Evolutionary conservation across 306 rosid genomes (phyloP), one percentile per base, ranked within the genome.

Genomic region (Ceratonia siliqua): DNA sequence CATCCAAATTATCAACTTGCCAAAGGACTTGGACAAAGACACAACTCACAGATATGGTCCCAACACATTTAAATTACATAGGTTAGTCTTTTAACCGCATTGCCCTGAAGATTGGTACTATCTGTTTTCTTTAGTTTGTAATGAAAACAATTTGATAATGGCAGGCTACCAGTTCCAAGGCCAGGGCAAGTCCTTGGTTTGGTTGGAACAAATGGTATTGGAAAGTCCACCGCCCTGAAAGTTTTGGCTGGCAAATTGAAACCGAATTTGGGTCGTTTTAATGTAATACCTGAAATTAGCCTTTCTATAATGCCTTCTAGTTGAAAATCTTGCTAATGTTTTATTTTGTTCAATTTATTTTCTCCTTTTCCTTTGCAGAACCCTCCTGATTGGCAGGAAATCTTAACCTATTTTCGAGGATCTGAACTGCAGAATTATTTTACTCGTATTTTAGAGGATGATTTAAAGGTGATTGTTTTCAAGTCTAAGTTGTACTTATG

Each of bases 321-420:
- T 68, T 42, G 45, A 45, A 21, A 15, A 17, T 25, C 12, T 43
- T 58, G 4, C 27, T 49, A n/a, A 22, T 46, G 63, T 70, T 62
- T 72, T 63, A 28, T 25, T 53, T 81, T 42, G 33, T 18, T 74
- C 20, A 30, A 66, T 71, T 70, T 48, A 46, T 62, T 6, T 5
- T 8, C 54, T 6, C 12, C 27, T 18, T 82, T 43, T 71, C 49
- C 11, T 77, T 79, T 75, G 80, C 87, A 94, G 97, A 89, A 87
- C 25, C 99, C 99, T 5, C 99, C 99, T 30, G 99, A 94, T 65
- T 94, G 99, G 97, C 99, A 94, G 83, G 99, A 94, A 75, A 92
- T 94, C 68, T 84, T 94, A 69, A 94, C 97, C 24, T 77, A 94
- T 72, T 94, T 94, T 70, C 89, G 97, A 75, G 99, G 99, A 45